phyloP scores from a whole-genome alignment of 2,329 filamentous ascomycete species.

The Apiospora rasikravindrae region DNA sequence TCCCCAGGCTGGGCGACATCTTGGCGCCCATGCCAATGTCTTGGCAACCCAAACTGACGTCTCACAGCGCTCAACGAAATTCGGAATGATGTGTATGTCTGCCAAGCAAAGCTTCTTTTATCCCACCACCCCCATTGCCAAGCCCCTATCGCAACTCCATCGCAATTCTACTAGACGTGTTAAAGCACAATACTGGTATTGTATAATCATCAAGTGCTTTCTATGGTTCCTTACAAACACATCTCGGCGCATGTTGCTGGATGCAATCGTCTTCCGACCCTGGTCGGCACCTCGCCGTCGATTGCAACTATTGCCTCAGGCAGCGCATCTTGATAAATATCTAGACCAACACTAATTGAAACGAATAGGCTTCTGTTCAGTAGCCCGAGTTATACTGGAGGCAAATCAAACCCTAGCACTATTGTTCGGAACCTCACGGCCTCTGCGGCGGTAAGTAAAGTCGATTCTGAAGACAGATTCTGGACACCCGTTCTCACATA shows the following conservation, averaged over 20 bases:
- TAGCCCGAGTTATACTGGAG: constrained; percentile 60
- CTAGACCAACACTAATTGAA: background rate
- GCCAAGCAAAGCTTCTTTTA: constrained; percentile 27
- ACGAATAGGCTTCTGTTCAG: constrained; percentile 60
- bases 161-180: background rate
- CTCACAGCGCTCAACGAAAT: constrained; percentile 42
- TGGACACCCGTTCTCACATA: constrained; percentile 16
- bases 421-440: constrained; percentile 63
- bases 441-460: constrained; percentile 58
- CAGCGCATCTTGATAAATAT: background rate
- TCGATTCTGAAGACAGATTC: constrained; percentile 25
- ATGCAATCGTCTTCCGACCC: background rate
- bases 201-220: constrained; percentile 19
- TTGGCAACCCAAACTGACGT: constrained; percentile 40
- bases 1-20: constrained; percentile 25
- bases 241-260: background rate
- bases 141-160: constrained; percentile 14
- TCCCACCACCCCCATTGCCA: constrained; percentile 12
- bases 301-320: background rate
- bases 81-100: constrained; percentile 42
- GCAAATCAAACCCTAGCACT: constrained; percentile 55
- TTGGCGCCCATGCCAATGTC: constrained; percentile 40
- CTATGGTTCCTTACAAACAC: background rate
- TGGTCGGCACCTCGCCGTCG: background rate
- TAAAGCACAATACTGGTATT: background rate